These are phyloP conservation scores for Bruguiera sexangula DNA, from an alignment of 345 rosid genomes.

Conservation along the genomic window DNA sequence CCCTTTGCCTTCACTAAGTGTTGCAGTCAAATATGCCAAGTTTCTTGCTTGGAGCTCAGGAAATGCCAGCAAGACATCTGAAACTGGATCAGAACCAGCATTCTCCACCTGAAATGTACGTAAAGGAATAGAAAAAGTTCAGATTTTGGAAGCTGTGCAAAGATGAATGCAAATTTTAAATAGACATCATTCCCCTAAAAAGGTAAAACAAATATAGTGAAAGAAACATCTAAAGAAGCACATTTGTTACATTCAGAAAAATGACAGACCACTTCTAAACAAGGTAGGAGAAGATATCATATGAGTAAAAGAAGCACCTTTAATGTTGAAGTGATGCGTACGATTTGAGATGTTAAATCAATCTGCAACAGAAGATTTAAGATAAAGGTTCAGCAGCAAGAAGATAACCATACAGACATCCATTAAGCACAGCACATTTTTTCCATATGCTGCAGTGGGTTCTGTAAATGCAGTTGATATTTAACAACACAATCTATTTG, in stretches of 20 bases:
- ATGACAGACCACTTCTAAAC: too few species aligned
- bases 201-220: too few species aligned
- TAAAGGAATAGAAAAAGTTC: background rate
- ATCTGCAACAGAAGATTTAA: slow-evolving; percentile 45
- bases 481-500: too few species aligned
- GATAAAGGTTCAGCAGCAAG: background rate
- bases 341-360: slow-evolving; percentile 80
- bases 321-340: slow-evolving; percentile 58
- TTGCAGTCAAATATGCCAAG: slow-evolving; percentile 63
- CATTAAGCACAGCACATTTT: too few species aligned
- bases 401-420: background rate
- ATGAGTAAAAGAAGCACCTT: slow-evolving; percentile 46
- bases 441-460: too few species aligned
- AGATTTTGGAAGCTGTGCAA: background rate
- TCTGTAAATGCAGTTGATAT: too few species aligned
- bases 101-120: slow-evolving; percentile 52
- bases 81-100: slow-evolving; percentile 56
- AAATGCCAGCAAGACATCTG: slow-evolving; percentile 65
- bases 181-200: too few species aligned
- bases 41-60: slow-evolving; percentile 65
- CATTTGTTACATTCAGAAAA: background rate
- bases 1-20: slow-evolving; percentile 59
- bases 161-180: background rate
- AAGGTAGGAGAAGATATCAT: background rate
- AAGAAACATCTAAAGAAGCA: background rate